phyloP scores from a whole-genome alignment of 78 protist species.

The Dictyostelium brefeldianum region DNA sequence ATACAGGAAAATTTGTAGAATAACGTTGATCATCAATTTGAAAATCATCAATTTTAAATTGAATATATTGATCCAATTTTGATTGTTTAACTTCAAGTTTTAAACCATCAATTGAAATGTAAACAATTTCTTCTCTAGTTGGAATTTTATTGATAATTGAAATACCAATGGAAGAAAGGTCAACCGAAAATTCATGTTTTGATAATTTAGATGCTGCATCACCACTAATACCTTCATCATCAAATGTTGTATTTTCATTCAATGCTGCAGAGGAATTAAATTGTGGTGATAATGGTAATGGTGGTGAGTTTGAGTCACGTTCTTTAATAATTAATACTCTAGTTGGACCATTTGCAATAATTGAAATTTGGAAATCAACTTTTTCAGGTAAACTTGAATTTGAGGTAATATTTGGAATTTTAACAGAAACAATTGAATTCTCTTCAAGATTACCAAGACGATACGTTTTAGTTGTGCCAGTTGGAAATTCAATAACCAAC shows the following conservation, averaged over 20 bases:
- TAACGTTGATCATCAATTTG: constrained; percentile 85
- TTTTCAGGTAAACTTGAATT: background rate
- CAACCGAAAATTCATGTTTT: constrained; percentile 16
- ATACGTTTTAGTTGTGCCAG: constrained; percentile 13
- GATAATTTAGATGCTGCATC: too few species aligned
- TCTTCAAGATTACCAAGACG: constrained; percentile 59
- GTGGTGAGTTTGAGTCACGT: background rate
- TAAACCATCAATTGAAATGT: constrained; percentile 45
- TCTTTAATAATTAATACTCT: constrained; percentile 41
- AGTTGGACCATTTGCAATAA: constrained; percentile 69
- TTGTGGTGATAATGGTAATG: background rate
- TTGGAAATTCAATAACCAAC: constrained; percentile 51
- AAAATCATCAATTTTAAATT: constrained; percentile 54
- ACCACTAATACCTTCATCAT: too few species aligned
- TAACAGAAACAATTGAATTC: constrained; percentile 28
- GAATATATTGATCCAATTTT: constrained; percentile 50
- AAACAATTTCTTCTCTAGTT: constrained; percentile 69
- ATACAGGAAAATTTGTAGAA: constrained; percentile 80
- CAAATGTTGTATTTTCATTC: background rate
- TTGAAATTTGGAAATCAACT: constrained; percentile 40
- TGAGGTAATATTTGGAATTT: background rate
- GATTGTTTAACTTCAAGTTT: constrained; percentile 49
- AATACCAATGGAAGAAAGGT: constrained; percentile 37
- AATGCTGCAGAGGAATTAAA: background rate
- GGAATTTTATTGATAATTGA: constrained; percentile 67